Base-by-base conservation (phyloP, 1,284 basidiomycete genomes). In the Paramarasmius palmivorus region DNA sequence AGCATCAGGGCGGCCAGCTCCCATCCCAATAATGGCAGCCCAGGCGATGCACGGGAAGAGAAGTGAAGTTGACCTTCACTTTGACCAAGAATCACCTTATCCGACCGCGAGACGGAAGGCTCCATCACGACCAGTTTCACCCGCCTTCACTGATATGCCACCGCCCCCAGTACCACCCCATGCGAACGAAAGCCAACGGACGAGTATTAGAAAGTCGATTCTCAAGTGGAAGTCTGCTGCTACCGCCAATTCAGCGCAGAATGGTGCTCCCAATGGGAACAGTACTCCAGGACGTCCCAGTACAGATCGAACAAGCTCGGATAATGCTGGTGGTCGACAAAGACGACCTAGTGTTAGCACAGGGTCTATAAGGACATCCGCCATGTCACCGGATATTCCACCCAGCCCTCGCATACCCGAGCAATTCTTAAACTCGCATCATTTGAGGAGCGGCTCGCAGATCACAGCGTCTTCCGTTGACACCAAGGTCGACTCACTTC, bases 31-130 rank as follows among this genome's bases (percentile, higher is more conserved):
- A 36, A 57, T 59, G 20, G 52, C 57, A 23, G 36, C 59, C 26
- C 58, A 62, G 50, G 73, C 71, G 69, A 68, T 68, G 37, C 65
- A 66, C 26, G 49, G 49, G 10, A 36, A 40, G 32, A 50, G 64
- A 60, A 59, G 64, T 8, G 63, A 62, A 19, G 62, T 78, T 38
- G 78, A 78, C 58, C 69, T 85, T 48, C 76, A 79, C 49, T 84
- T 85, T 64, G 82, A 89, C 64, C 84, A 86, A 59, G 85, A 90
- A 59, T 78, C 81, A 5, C 81, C 81, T 25, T 86, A 86, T 64
- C 81, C 85, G 15, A 70, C 77, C 3, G 38, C 56, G 23, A 22
- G 32, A 34, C 50, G 40, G 44, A 38, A 48, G 20, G 22, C 70
- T 52, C 65, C 63, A 37, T 23, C 49, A 29, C 47, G 61, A 22